A percentile compares a stretch with the other conserved stretches of the same genome.
phyloP scores from a whole-genome alignment of 2,329 filamentous ascomycete species.

The Colletotrichum sp. region DNA sequence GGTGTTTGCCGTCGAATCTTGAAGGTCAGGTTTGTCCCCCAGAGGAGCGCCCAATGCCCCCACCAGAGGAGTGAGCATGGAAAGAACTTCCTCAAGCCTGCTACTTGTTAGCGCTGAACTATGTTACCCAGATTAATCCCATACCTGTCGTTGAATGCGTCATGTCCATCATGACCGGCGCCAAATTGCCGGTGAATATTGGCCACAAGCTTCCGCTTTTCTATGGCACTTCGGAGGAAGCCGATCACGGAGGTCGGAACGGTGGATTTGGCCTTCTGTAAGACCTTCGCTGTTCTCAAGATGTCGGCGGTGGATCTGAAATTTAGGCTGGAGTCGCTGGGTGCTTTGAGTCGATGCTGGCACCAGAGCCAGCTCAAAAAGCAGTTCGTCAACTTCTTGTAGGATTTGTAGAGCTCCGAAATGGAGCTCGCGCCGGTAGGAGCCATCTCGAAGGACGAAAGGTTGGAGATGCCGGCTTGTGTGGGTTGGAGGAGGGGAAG shows the following conservation, averaged over 20 bases:
- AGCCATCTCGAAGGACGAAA: neutral
- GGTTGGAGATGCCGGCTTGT: neutral
- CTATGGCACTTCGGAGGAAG: neutral
- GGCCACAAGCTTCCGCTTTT: neutral
- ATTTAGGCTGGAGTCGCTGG: fast-evolving
- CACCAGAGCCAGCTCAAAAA: neutral
- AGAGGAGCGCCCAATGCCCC: neutral
- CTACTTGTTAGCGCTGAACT: too few species aligned
- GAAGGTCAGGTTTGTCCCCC: neutral
- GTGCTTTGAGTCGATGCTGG: neutral
- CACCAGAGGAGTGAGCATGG: neutral
- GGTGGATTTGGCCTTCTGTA: fast-evolving
- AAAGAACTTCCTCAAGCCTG: neutral
- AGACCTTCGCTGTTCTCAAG: fast-evolving
- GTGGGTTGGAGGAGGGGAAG: neutral
- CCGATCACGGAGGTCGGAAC: neutral
- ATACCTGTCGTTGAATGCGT: neutral
- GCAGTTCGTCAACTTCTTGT: neutral
- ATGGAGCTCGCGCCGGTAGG: neutral
- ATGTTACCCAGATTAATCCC: too few species aligned
- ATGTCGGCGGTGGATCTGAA: neutral
- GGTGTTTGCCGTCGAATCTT: neutral
- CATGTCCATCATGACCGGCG: neutral
- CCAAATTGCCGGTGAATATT: neutral
- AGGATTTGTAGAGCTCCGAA: neutral